Evolutionary conservation across 2,329 filamentous ascomycete genomes (phyloP).

Genomic region (Sarocladiaceae sp.): DNA sequence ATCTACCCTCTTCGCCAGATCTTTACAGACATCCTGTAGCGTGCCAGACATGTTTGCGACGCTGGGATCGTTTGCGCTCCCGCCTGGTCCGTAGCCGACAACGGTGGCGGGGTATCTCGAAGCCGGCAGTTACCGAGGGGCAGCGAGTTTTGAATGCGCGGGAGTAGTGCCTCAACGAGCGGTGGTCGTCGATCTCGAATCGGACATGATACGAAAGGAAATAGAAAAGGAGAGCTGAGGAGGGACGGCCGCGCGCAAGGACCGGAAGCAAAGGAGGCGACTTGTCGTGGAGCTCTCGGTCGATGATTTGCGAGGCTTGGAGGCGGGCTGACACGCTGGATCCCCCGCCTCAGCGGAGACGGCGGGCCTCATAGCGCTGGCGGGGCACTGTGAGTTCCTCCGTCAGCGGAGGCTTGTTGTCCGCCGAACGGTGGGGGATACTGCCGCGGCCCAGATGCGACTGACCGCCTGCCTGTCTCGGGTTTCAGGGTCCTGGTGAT

Average conservation of each 20-base stretch:
- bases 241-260: too few species aligned
- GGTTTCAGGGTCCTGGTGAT: too few species aligned
- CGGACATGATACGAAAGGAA: background rate
- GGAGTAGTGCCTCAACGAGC: background rate
- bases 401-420: constrained; percentile 5
- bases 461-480: constrained; percentile 3
- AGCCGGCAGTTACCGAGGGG: constrained; percentile 5
- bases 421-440: constrained; percentile 6
- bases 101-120: background rate
- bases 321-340: constrained; percentile 2
- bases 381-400: constrained; percentile 4
- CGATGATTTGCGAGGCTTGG: background rate
- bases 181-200: too few species aligned
- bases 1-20: constrained; percentile 40
- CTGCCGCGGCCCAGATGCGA: background rate
- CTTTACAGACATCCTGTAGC: background rate
- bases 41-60: constrained; percentile 1
- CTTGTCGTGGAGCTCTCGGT: background rate
- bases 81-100: too few species aligned
- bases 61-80: too few species aligned
- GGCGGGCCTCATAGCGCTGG: background rate
- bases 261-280: background rate
- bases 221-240: too few species aligned
- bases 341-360: constrained; percentile 1
- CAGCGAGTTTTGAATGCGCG: background rate